Base-by-base conservation (phyloP, 441 rosid genomes). In the Populus hybrid region DNA sequence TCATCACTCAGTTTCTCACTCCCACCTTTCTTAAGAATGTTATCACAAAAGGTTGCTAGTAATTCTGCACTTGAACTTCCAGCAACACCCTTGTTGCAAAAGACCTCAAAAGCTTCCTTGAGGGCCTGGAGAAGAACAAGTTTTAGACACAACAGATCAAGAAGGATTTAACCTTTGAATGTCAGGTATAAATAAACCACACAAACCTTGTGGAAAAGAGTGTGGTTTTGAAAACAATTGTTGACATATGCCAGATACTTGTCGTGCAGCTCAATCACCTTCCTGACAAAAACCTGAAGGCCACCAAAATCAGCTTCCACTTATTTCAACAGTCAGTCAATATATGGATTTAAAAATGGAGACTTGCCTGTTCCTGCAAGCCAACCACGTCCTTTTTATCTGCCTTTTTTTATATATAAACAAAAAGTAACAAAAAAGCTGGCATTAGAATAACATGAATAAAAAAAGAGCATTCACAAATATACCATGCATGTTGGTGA, bases 51-150 rank as follows among this genome's bases (percentile, higher is more conserved):
- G n/a, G 94, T 91, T 34, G 98, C 97, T 72, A 95, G 86, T 70
- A 95, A 83, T 80, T 95, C 99, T 0, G 99, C 97, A 91, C 97
- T 94, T 4, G 99, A 91, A 80, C 97, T 90, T 74, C 99, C 99
- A 80, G 93, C 88, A 1, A 95, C 97, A 34, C 89, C 89, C 87
- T 95, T 95, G 84, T 93, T 94, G 88, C 98, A 94, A 78, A 94
- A 91, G 28, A 92, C 86, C 90, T 96, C 98, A 83, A 97, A 93
- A 79, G 99, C 99, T 79, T 93, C 99, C 85, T 95, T 97, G 82
- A 94, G 84, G 35, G 98, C 98, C 99, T 96, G 69, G 26, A 73
- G 67, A 75, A 78, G 18, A 74, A 73, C 61, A 74, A 68, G 23
- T 26, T 67, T 76, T 85, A 66, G 36, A 84, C 42, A 66, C 68